phyloP scores from a whole-genome alignment of 306 rosid genomes.

The Cucurbita argyrosperma region DNA sequence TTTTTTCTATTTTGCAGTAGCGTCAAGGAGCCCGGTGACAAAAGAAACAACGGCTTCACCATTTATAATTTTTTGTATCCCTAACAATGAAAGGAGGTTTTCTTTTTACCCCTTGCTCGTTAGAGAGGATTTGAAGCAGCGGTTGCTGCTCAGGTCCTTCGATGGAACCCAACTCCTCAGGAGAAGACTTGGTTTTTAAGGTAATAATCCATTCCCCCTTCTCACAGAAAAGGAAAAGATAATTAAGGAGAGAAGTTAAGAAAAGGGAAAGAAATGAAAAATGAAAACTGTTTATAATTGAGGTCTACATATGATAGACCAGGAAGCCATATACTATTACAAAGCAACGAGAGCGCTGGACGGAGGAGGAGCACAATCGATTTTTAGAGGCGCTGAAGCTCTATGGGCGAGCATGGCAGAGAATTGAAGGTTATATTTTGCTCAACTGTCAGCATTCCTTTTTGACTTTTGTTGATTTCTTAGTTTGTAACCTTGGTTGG shows the following conservation, averaged over 20 bases:
- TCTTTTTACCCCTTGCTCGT: conserved; percentile 37
- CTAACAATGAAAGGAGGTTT: conserved; percentile 29
- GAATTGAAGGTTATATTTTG: conserved; percentile 64
- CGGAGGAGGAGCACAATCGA: conserved; percentile 89
- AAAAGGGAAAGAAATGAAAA: background rate
- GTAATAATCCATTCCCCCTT: conserved; percentile 15
- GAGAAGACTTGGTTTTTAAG: conserved; percentile 71
- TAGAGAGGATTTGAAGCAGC: conserved; percentile 89
- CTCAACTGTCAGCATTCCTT: background rate
- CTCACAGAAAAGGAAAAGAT: background rate
- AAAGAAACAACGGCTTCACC: conserved; percentile 37
- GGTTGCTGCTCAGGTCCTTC: conserved; percentile 28
- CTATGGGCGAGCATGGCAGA: conserved; percentile 98
- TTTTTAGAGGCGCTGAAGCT: conserved; percentile 90
- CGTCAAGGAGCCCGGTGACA: conserved; percentile 23
- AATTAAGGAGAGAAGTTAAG: background rate
- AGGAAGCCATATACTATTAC: conserved; percentile 94
- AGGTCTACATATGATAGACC: conserved; percentile 34
- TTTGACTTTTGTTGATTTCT: conserved; percentile 7
- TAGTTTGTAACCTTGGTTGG: background rate
- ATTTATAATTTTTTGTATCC: conserved; percentile 20
- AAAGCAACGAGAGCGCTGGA: conserved; percentile 98
- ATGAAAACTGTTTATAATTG: background rate
- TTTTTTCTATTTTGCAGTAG: conserved; percentile 74
- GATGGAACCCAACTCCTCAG: conserved; percentile 71